Conservation (phyloP, 768 basidiomycete genomes). For the Suillus spraguei region DNA sequence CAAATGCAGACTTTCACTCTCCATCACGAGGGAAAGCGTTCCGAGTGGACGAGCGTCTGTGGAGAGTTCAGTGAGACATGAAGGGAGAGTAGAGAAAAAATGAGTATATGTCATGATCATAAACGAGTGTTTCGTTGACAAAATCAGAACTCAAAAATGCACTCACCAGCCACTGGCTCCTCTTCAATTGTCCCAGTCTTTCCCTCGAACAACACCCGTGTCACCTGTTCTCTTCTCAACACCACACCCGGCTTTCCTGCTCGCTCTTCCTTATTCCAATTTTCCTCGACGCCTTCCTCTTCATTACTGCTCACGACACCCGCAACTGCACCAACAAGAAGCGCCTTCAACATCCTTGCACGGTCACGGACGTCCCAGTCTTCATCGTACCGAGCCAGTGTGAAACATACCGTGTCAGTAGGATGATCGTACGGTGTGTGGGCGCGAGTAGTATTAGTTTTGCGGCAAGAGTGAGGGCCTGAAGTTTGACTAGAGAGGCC, state of each 20-base stretch:
- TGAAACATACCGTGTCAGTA: conserved; percentile 74
- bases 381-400: conserved; percentile 83
- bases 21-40: conserved; percentile 63
- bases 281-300: conserved; percentile 39
- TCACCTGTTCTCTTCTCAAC: conserved; percentile 80
- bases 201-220: conserved; percentile 76
- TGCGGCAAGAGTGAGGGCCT: conserved; percentile 81
- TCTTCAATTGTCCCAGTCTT: conserved; percentile 54
- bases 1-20: conserved; percentile 42
- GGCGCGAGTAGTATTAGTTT: conserved; percentile 78
- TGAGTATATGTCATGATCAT: not conserved
- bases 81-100: conserved; percentile 12
- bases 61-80: conserved; percentile 21
- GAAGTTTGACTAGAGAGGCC: conserved; percentile 74
- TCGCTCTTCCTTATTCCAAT: not conserved
- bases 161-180: conserved; percentile 38
- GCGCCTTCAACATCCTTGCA: conserved; percentile 72
- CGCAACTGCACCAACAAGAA: conserved; percentile 60
- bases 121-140: conserved; percentile 1
- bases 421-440: conserved; percentile 47
- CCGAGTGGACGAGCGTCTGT: conserved; percentile 53
- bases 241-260: conserved; percentile 55
- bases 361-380: conserved; percentile 93
- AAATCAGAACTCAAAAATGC: conserved; percentile 6
- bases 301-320: conserved; percentile 36